These are phyloP conservation scores for Lagenidium giganteum DNA, from an alignment of 352 stramenopile species.

Conservation along the genomic window DNA sequence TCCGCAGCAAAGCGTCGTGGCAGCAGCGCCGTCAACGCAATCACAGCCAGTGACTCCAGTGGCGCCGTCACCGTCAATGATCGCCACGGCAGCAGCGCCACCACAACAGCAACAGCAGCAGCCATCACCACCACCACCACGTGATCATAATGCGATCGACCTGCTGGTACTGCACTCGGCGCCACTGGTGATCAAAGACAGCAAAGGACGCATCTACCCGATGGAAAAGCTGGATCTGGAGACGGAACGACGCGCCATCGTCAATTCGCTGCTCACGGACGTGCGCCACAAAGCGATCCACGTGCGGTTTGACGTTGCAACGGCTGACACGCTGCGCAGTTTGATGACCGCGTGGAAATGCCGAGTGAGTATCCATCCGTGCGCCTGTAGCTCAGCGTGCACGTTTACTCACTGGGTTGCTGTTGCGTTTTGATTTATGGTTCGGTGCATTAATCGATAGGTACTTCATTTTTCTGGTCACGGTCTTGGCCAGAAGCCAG, in stretches of 20 bases:
- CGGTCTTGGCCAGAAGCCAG: slow-evolving; percentile 41
- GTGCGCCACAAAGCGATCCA: slow-evolving; percentile 59
- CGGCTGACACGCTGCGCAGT: slow-evolving; percentile 52
- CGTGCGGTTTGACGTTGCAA: slow-evolving; percentile 62
- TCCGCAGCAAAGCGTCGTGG: no score
- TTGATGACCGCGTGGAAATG: slow-evolving; percentile 64
- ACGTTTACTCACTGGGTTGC: no score
- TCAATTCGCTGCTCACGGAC: slow-evolving; percentile 49
- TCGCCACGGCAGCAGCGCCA: slow-evolving; percentile 1
- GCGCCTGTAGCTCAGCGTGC: no score
- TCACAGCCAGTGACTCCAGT: neutral
- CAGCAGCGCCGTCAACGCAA: neutral
- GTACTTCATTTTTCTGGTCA: slow-evolving; percentile 68
- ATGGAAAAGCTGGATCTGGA: slow-evolving; percentile 75
- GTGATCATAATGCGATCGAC: slow-evolving; percentile 39
- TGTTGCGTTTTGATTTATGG: no score
- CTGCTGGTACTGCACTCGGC: slow-evolving; percentile 63
- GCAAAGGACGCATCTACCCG: slow-evolving; percentile 39
- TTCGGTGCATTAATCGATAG: no score
- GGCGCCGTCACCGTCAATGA: no score
- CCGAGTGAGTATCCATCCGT: no score
- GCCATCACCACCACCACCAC: slow-evolving; percentile 7
- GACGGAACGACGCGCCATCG: slow-evolving; percentile 48
- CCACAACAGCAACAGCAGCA: slow-evolving; percentile 1
- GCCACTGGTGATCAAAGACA: slow-evolving; percentile 64